Base-by-base conservation (phyloP, 2,329 filamentous ascomycete genomes). In the Pseudopithomyces maydicus region DNA sequence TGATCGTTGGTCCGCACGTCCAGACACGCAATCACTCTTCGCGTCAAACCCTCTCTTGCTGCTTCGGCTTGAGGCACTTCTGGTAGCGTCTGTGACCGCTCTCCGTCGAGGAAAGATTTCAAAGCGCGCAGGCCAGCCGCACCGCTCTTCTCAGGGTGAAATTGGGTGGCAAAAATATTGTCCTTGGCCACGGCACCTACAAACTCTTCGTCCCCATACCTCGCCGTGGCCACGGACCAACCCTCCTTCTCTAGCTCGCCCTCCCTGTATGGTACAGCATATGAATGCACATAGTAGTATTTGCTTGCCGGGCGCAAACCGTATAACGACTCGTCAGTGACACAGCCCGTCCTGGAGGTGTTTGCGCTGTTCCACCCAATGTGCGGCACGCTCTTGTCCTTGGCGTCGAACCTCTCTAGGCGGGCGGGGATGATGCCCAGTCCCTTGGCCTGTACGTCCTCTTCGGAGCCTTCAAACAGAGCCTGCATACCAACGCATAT, bases 251-350 rank as follows among this genome's bases (percentile, higher is more conserved):
- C 92, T 12, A 97, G 82, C 63, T 89, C 83, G 35, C 90, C 91
- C 44, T 84, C 78, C 51, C 79, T 78, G 74, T 97, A 97, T 2
- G 89, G 89, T 23, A 87, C 88, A 56, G 92, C 93, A 78, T 95
- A 99, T 2, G 92, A 93, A 82, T 99, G 95, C 55, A 99, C 94
- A 73, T 99, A 99, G 80, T 99, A 99, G 82, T 99, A 99, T 77
- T 98, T 99, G 72, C 91, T 96, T 52, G 84, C 83, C 0, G 91
- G 88, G 26, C 85, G 82, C 52, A 99, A 79, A 55, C 90, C 92
- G 75, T 94, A 97, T 56, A 98, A 84, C 65, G 82, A 85, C 61
- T 85, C 78, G 17, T 78, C 72, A 2, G 69, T 59, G 65, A 71
- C 59, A 53, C 74, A 58, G 75, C 79, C 58, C 68, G 79, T 64